Percentiles rank a stretch among this genome's conserved stretches.
phyloP scores from a whole-genome alignment of 352 stramenopile species.

The Phytopythium sindhum region DNA sequence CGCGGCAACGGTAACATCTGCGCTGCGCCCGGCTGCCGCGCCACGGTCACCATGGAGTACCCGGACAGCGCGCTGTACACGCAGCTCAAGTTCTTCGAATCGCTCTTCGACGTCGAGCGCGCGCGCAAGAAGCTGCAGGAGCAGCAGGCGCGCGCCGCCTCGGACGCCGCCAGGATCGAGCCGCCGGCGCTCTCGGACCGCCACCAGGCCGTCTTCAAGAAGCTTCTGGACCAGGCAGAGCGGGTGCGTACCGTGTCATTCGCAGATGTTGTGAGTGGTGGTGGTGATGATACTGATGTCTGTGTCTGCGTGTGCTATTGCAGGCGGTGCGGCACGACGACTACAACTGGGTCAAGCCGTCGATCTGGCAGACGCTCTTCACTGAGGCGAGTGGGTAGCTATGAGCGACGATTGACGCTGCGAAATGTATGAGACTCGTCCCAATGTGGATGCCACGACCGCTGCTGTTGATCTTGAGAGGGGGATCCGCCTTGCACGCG shows the following conservation, averaged over 20 bases:
- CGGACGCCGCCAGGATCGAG: conserved; percentile 20
- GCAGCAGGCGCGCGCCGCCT: conserved; percentile 43
- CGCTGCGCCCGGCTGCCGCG: conserved; percentile 90
- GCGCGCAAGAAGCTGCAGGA: conserved; percentile 80
- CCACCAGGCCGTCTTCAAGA: conserved; percentile 73
- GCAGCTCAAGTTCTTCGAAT: conserved; percentile 97
- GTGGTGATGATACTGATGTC: neutral
- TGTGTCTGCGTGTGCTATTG: conserved; percentile 8
- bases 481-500: too few relatives aligned
- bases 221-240: conserved; percentile 76
- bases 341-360: conserved; percentile 94
- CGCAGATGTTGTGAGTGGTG: neutral
- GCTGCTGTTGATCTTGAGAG: too few relatives aligned
- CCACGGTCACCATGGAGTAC: conserved; percentile 86
- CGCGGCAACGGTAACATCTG: conserved; percentile 91
- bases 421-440: too few relatives aligned
- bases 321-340: conserved; percentile 83
- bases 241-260: conserved; percentile 35
- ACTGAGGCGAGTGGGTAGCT: conserved; percentile 24
- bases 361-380: conserved; percentile 87
- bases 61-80: conserved; percentile 91
- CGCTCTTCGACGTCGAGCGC: conserved; percentile 93
- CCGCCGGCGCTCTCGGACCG: conserved; percentile 50
- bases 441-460: too few relatives aligned
- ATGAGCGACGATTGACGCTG: neutral